Evolutionary conservation across 768 basidiomycete genomes (phyloP).

Genomic region (Nidularia pulvinata): DNA sequence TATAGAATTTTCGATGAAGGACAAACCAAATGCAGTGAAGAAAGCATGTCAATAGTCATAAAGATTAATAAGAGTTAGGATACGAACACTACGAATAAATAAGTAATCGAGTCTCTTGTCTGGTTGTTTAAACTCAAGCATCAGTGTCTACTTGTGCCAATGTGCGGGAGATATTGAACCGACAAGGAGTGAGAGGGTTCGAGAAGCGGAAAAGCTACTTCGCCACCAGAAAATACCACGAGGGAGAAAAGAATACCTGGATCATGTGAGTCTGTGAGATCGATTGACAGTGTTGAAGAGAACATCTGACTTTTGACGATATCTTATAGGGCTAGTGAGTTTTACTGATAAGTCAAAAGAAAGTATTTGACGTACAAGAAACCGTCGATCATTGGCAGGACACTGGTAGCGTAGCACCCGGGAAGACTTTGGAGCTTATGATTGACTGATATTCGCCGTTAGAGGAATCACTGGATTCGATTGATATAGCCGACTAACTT

Average conservation of each 20-base stretch:
- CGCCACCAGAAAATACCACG: slow-evolving; percentile 21
- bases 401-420: slow-evolving; percentile 23
- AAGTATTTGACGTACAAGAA: slow-evolving; percentile 16
- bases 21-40: slow-evolving; percentile 1
- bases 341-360: neutral
- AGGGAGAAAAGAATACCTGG: slow-evolving; percentile 18
- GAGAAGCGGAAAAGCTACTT: slow-evolving; percentile 15
- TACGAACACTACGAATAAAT: slow-evolving; percentile 13
- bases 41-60: neutral
- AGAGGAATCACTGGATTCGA: too few species aligned
- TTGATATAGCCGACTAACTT: slow-evolving; percentile 6
- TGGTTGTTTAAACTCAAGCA: too few species aligned
- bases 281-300: neutral
- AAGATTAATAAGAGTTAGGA: neutral
- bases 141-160: too few species aligned
- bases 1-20: neutral
- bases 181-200: slow-evolving; percentile 18
- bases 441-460: too few species aligned
- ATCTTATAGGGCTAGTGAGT: slow-evolving; percentile 11
- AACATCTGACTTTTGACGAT: slow-evolving; percentile 25
- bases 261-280: neutral
- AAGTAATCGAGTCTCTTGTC: slow-evolving; percentile 21
- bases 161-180: neutral
- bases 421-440: slow-evolving; percentile 13
- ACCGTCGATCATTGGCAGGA: slow-evolving; percentile 22